Evolutionary conservation across 2,329 filamentous ascomycete genomes (phyloP).

Genomic region (Talaromyces marneffei): DNA sequence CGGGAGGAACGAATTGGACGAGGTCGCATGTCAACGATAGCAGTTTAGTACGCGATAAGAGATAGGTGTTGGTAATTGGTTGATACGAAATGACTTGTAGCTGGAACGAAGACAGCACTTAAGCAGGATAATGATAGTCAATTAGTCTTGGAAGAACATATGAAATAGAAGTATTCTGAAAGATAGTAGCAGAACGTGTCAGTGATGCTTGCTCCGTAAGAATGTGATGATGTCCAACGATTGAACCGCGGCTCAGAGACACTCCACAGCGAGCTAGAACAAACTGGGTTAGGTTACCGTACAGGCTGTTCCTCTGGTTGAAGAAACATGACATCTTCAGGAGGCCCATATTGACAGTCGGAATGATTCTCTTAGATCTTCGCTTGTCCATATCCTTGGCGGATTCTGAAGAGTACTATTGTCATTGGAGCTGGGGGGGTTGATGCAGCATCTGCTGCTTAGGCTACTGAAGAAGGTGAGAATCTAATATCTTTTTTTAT

Average conservation of each 20-base stretch:
- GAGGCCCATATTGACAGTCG: too few relatives aligned
- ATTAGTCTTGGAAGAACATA: not conserved
- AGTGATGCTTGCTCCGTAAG: not conserved
- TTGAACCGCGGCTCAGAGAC: not conserved
- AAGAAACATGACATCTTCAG: too few relatives aligned
- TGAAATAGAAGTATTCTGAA: not conserved
- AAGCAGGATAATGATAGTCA: not conserved
- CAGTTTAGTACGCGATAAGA: not conserved
- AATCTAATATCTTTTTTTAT: not conserved
- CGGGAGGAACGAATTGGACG: not conserved
- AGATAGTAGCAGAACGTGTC: not conserved
- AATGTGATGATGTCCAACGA: slow-evolving; percentile 1
- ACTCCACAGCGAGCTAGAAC: not conserved
- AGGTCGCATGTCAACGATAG: not conserved
- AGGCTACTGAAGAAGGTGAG: not conserved
- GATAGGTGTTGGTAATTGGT: not conserved
- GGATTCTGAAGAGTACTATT: not conserved
- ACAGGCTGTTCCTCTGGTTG: too few relatives aligned
- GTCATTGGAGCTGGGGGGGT: not conserved
- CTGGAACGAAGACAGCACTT: too few relatives aligned
- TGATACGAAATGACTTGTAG: too few relatives aligned
- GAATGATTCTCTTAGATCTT: too few relatives aligned
- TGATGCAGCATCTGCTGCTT: not conserved
- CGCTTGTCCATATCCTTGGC: too few relatives aligned
- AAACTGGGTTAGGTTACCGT: not conserved